Percentiles rank a stretch among this genome's conserved stretches.
phyloP scores from a whole-genome alignment of 2,329 filamentous ascomycete species.

The Thelonectria olida region DNA sequence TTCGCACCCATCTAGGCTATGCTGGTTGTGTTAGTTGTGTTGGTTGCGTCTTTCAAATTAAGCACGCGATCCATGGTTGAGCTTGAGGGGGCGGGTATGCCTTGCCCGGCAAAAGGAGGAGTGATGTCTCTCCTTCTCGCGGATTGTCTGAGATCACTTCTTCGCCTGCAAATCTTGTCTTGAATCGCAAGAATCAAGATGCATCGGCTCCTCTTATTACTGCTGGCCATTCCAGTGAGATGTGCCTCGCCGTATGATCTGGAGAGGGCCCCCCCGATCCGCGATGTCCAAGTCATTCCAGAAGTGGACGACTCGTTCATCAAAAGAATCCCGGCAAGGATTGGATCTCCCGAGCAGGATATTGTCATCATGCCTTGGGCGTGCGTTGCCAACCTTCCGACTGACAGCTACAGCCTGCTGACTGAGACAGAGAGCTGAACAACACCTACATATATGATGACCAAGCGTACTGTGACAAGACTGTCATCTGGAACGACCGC shows the following conservation, averaged over 20 bases:
- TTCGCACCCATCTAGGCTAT: too few relatives aligned
- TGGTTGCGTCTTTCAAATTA: too few relatives aligned
- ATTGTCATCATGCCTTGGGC: slow-evolving; percentile 44
- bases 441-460: slow-evolving; percentile 47
- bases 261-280: slow-evolving; percentile 22
- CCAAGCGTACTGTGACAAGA: slow-evolving; percentile 38
- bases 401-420: not conserved
- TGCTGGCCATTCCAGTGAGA: not conserved
- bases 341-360: slow-evolving; percentile 40
- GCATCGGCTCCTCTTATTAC: not conserved
- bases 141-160: too few relatives aligned
- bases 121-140: too few relatives aligned
- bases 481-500: slow-evolving; percentile 39
- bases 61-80: too few relatives aligned
- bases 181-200: slow-evolving; percentile 3
- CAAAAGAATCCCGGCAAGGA: slow-evolving; percentile 36
- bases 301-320: slow-evolving; percentile 38
- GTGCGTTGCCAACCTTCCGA: slow-evolving; percentile 32
- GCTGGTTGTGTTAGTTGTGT: too few relatives aligned
- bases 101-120: too few relatives aligned
- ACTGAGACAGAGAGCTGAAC: slow-evolving; percentile 43
- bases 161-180: not conserved
- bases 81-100: too few relatives aligned
- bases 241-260: slow-evolving; percentile 25
- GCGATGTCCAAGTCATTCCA: slow-evolving; percentile 36